Evolutionary conservation across 768 basidiomycete genomes (phyloP), one percentile per base, ranked within the genome.

Genomic region (Punctularia strigosozonata): DNA sequence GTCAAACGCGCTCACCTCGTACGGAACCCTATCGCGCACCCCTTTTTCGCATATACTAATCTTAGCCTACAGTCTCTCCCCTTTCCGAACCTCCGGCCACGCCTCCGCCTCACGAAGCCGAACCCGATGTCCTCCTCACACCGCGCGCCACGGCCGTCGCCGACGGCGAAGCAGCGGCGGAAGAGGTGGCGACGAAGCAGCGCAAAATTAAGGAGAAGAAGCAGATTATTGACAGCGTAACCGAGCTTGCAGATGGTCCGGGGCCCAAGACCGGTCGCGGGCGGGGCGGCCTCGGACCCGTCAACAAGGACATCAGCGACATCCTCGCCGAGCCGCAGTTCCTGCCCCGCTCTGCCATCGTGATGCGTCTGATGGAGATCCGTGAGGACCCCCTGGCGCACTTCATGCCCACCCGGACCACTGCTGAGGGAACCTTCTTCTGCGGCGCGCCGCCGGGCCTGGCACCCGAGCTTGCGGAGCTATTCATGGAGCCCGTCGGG

Each of bases 211-310:
- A 73, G 46, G 79, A 82, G 51, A 87, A 80, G 68, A 92, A 83
- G 58, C 81, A 86, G 47, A 86, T 91, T 32, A 83, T 94, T 40
- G 92, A 97, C 56, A 71, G 75, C n/a, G 74, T 88, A 31, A 91
- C 84, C 5, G 91, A 97, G 57, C 71, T 91, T 31, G 68, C 71
- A 31, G 76, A 77, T 41, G 76, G 77, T 3, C 72, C 70, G 19
- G 71, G 74, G 19, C 63, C 64, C 5, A 63, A 66, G 43, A 56
- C 65, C 37, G 71, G 75, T 30, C 72, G 80, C 33, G 70, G 76
- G n/a, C 66, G 70, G 21, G 66, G 61, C 37, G 66, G 64, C 18
- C 55, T 77, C 18, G 74, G 72, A 18, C 74, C 71, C 30, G 66
- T 76, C 30, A 64, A 60, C 18, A 56, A 63, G 43, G 71, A 74